Conservation (phyloP, 1,284 basidiomycete genomes). For the Sporisorium sorghi region DNA sequence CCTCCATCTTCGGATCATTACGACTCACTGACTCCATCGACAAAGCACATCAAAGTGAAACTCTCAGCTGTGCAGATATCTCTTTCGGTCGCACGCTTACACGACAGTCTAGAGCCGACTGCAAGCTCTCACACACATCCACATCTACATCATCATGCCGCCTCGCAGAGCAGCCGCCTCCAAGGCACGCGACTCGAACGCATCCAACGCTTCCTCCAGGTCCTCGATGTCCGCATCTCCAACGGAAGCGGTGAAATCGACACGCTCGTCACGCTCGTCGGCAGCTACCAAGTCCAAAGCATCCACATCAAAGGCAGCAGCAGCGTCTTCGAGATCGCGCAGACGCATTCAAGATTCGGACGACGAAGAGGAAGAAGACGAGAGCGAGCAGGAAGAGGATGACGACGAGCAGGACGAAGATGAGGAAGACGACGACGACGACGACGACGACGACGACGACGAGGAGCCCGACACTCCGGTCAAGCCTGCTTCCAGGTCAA, state of each 20-base stretch:
- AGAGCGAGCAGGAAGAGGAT: constrained; percentile 21
- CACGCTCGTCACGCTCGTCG: constrained; percentile 26
- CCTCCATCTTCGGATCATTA: neutral
- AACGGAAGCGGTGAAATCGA: constrained; percentile 13
- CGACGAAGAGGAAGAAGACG: constrained; percentile 27
- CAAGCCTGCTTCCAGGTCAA: constrained; percentile 31
- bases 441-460: constrained; percentile 25
- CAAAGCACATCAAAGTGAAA: neutral
- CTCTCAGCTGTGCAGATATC: too few relatives aligned
- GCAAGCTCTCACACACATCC: constrained; percentile 3
- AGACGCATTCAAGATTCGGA: constrained; percentile 43
- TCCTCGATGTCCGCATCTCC: constrained; percentile 24
- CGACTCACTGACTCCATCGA: neutral
- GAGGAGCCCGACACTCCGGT: constrained; percentile 33
- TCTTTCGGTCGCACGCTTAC: too few relatives aligned
- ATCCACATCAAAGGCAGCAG: constrained; percentile 11
- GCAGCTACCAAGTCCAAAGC: constrained; percentile 17
- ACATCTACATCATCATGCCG: constrained; percentile 20
- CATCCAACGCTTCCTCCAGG: constrained; percentile 27
- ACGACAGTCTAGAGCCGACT: too few relatives aligned
- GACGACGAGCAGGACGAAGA: constrained; percentile 8
- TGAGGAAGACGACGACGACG: constrained; percentile 20
- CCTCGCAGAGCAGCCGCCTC: constrained; percentile 42
- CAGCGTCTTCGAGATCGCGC: constrained; percentile 28
- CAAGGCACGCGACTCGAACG: constrained; percentile 45